Base-by-base conservation (phyloP, 2,329 filamentous ascomycete genomes). In the Diplodia mutila region DNA sequence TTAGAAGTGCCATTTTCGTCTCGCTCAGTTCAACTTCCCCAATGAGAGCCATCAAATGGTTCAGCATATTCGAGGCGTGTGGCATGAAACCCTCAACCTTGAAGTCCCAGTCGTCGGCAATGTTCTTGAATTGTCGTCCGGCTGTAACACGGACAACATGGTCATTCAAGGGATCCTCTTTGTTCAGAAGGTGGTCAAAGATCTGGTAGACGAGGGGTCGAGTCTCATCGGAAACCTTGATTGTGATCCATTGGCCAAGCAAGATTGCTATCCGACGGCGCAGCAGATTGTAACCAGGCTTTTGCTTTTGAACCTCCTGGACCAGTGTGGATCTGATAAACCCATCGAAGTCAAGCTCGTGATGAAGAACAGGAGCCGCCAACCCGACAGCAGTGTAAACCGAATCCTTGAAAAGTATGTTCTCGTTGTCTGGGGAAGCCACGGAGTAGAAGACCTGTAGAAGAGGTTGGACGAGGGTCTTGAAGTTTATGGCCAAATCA, bases 371-470 rank as follows among this genome's bases (percentile, higher is more conserved):
- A 1, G 92, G 85, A 1, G 94, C 92, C 0, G 95, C 89, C 61
- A 97, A 85, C 2, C 94, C 94, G 81, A 99, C 90, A 12, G 94
- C 93, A 5, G 92, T 96, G 75, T 99, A 99, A 0, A 98, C 89
- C 0, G 94, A 94, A 76, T 99, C 95, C 76, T 97, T 98, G 69
- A 91, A 88, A 18, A 95, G 85, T 14, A 98, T 86, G 70, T 95
- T 89, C 51, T 84, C 84, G 69, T 88, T 88, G 12, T 87, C 81
- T 4, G 83, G 82, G n/a, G 79, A 87, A 69, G 92, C 89, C 66
- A 93, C 91, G 8, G 88, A 89, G 71, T 90, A 85, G 77, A 98
- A 97, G 72, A 97, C 96, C 59, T 86, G 85, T 53, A 98, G 82
- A 32, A 99, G 82, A 18, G 93, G 93, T 54, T 90, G 87, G 11